These are phyloP conservation scores for Boletus rubescentipes DNA, from an alignment of 768 basidiomycete species.

Conservation along the genomic window DNA sequence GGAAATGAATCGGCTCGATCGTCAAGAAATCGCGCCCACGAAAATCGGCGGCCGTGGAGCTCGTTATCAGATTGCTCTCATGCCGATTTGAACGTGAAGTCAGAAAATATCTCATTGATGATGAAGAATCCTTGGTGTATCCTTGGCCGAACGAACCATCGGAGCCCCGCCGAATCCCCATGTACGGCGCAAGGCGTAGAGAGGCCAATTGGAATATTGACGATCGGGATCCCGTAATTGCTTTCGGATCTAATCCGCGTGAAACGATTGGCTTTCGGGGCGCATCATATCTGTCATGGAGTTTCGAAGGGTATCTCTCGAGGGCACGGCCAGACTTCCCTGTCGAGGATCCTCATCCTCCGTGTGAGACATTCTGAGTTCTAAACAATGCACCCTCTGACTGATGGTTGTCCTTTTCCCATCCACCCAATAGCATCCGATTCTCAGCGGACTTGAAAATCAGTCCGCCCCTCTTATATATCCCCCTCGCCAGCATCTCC, in stretches of 20 bases:
- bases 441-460: slow-evolving; percentile 31
- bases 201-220: too few relatives aligned
- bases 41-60: neutral
- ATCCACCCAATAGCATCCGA: slow-evolving; percentile 5
- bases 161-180: too few relatives aligned
- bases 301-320: neutral
- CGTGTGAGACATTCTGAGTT: slow-evolving; percentile 15
- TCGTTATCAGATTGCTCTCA: neutral
- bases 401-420: slow-evolving; percentile 3
- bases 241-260: slow-evolving; percentile 3
- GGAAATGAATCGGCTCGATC: slow-evolving; percentile 17
- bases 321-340: neutral
- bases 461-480: slow-evolving; percentile 13
- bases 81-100: neutral
- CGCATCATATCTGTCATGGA: neutral
- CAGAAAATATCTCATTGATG: neutral
- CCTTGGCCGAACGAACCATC: too few relatives aligned
- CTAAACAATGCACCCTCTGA: neutral
- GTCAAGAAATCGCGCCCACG: neutral
- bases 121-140: neutral
- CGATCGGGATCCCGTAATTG: too few relatives aligned
- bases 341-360: neutral
- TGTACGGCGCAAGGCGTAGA: neutral
- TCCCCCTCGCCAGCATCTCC: neutral
- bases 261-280: neutral